Evolutionary conservation across 176 grass and related monocot species (phyloP).

Genomic region (Aegilops longissima): DNA sequence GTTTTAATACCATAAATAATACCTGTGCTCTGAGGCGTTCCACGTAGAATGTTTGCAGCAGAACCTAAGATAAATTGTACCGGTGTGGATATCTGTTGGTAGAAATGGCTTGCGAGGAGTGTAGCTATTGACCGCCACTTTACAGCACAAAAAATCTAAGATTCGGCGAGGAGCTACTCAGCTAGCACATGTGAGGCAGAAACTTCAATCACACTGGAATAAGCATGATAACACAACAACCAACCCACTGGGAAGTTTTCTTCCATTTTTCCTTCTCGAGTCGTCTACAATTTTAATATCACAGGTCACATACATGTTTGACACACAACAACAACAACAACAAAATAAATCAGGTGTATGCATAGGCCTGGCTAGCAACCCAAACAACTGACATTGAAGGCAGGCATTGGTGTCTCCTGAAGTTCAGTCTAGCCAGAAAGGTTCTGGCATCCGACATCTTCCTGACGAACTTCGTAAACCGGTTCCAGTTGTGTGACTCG

Average conservation of each 20-base stretch:
- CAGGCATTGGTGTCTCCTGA: constrained; percentile 50
- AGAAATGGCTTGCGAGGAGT: too few relatives aligned
- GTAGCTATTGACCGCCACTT: background rate
- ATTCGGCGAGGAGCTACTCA: constrained; percentile 3
- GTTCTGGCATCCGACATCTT: constrained; percentile 68
- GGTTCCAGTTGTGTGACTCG: constrained; percentile 62
- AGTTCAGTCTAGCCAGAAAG: constrained; percentile 60
- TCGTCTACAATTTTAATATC: constrained; percentile 19
- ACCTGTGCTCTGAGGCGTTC: background rate
- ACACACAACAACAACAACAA: background rate
- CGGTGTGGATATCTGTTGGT: too few relatives aligned
- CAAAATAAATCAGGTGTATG: constrained; percentile 37
- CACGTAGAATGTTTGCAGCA: background rate
- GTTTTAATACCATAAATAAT: background rate
- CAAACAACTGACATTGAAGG: constrained; percentile 49
- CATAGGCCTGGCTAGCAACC: constrained; percentile 47
- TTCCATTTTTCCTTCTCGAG: background rate
- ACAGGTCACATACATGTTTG: constrained; percentile 19
- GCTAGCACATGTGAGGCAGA: background rate
- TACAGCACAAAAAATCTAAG: background rate
- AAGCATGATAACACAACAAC: background rate
- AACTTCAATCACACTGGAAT: constrained; percentile 6
- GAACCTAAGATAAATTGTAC: background rate
- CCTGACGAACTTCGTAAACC: constrained; percentile 71
- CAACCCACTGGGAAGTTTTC: constrained; percentile 10